phyloP scores from a whole-genome alignment of 2,329 filamentous ascomycete species.

The Penicillium sp. region DNA sequence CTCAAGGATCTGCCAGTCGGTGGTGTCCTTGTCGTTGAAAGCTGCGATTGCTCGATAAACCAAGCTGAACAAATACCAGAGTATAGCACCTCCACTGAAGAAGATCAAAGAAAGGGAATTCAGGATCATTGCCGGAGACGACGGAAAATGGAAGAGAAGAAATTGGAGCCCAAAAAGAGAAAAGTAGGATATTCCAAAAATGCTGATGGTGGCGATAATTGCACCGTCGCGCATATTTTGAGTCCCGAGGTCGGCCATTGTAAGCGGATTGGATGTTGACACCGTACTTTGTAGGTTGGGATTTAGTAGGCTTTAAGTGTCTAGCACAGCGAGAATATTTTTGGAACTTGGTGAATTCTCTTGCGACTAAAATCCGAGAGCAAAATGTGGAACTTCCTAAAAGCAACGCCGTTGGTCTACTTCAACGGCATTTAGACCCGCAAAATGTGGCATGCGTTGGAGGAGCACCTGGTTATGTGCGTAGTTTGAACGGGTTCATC shows the following conservation, averaged over 20 bases:
- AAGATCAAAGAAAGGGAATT: neutral
- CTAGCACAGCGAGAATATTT: too few species aligned
- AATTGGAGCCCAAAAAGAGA: neutral
- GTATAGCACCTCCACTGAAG: neutral
- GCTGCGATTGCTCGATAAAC: neutral
- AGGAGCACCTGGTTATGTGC: too few species aligned
- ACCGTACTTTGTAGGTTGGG: too few species aligned
- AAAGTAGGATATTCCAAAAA: conserved; percentile 1
- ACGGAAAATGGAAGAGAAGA: neutral
- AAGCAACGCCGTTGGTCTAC: too few species aligned
- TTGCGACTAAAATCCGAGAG: too few species aligned
- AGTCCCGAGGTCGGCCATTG: neutral
- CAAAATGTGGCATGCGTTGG: too few species aligned
- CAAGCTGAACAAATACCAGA: neutral
- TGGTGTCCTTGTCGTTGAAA: conserved; percentile 4
- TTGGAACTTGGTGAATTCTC: too few species aligned
- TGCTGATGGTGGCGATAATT: neutral
- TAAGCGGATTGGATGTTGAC: too few species aligned
- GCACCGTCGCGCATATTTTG: neutral
- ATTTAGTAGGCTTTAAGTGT: too few species aligned
- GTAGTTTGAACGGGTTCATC: too few species aligned
- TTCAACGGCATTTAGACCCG: too few species aligned
- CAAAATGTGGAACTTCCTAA: too few species aligned
- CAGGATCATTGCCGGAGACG: neutral
- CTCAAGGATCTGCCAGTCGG: conserved; percentile 12